Conservation (phyloP, 345 rosid genomes). For the Pistacia atlantica region DNA sequence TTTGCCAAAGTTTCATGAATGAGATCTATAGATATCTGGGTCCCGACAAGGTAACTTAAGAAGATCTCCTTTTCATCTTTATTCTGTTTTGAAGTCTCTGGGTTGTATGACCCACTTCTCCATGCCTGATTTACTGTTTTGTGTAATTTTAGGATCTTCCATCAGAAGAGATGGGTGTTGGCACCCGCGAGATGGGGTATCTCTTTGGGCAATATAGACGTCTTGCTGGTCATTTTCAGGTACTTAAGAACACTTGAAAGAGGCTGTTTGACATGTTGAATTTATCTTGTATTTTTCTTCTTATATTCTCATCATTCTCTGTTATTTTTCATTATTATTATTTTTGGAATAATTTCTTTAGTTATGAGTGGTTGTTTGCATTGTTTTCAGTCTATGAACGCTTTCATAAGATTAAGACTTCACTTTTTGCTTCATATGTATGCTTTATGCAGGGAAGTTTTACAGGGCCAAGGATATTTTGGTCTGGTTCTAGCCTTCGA, state of each 20-base stretch:
- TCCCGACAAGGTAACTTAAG: conserved; percentile 72
- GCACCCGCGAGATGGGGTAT: conserved; percentile 96
- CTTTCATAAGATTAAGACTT: conserved; percentile 20
- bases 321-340: too few relatives aligned
- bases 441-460: conserved; percentile 97
- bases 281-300: background rate
- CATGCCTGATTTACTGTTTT: conserved; percentile 16
- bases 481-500: conserved; percentile 99
- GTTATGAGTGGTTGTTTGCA: background rate
- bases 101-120: conserved; percentile 4
- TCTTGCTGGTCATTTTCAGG: conserved; percentile 98
- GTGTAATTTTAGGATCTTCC: conserved; percentile 74
- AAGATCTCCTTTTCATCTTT: background rate
- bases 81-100: conserved; percentile 13
- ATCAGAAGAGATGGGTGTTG: conserved; percentile 98
- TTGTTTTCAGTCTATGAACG: background rate
- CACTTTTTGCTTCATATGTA: conserved; percentile 44
- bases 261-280: background rate
- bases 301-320: too few relatives aligned
- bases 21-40: conserved; percentile 89
- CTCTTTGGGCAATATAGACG: conserved; percentile 95
- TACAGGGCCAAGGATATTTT: conserved; percentile 93
- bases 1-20: conserved; percentile 99
- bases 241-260: conserved; percentile 31
- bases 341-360: too few relatives aligned